Evolutionary conservation across 495 filamentous ascomycete genomes (phyloP).

Genomic region (Penicillium roqueforti): DNA sequence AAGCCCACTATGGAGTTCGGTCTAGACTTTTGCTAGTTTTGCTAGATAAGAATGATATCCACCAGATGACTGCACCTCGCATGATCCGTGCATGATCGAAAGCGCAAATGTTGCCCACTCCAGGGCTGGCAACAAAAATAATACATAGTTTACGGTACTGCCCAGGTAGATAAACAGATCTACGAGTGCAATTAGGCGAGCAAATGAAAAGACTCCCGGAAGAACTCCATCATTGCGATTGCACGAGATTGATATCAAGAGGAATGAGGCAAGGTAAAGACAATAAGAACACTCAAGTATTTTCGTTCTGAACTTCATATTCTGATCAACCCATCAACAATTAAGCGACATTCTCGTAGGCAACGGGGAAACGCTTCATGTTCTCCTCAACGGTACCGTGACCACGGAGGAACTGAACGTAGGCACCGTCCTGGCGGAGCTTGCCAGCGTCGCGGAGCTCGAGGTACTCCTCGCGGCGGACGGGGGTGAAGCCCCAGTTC

Average conservation of each 20-base stretch:
- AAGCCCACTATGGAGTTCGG: neutral
- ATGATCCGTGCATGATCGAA: neutral
- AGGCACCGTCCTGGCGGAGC: slow-evolving; percentile 93
- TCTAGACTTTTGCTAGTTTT: neutral
- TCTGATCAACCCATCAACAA: slow-evolving; percentile 31
- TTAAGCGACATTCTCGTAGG: slow-evolving; percentile 62
- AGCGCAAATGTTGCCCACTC: too few relatives aligned
- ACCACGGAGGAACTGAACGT: slow-evolving; percentile 96
- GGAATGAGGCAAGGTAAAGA: slow-evolving; percentile 15
- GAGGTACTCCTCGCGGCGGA: slow-evolving; percentile 94
- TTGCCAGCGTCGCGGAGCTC: slow-evolving; percentile 84
- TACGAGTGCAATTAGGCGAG: neutral
- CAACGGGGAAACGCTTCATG: slow-evolving; percentile 87
- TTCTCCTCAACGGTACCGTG: slow-evolving; percentile 80
- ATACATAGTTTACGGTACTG: neutral
- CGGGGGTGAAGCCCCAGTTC: slow-evolving; percentile 99
- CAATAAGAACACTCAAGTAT: slow-evolving; percentile 27
- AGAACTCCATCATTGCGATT: slow-evolving; percentile 29
- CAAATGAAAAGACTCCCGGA: slow-evolving; percentile 21
- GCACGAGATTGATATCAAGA: slow-evolving; percentile 27
- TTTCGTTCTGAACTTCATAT: slow-evolving; percentile 31
- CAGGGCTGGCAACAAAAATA: neutral
- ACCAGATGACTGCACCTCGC: neutral
- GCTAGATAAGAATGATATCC: neutral
- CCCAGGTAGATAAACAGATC: neutral